Evolutionary conservation across 345 rosid genomes (phyloP).

Genomic region (Hirschfeldia incana): DNA sequence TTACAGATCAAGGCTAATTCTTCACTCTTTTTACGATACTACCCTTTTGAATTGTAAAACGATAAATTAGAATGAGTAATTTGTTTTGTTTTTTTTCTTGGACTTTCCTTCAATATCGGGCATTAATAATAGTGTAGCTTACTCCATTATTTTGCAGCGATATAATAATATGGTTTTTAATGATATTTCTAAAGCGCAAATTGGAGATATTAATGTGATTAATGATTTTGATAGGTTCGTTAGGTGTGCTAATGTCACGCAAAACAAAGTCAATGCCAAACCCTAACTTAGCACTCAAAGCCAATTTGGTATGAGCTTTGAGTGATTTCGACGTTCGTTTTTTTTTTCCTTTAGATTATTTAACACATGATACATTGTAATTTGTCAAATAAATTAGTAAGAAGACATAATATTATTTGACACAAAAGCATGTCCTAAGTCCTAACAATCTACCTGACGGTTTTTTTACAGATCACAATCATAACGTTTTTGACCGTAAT

Average conservation of each 20-base stretch:
- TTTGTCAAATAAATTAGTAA: too few relatives aligned
- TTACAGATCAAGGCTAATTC: not conserved
- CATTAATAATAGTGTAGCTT: not conserved
- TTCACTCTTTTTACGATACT: not conserved
- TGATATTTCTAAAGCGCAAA: not conserved
- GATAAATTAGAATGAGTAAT: not conserved
- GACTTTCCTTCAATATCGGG: not conserved
- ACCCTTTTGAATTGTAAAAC: not conserved
- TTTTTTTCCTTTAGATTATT: not conserved
- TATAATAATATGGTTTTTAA: not conserved
- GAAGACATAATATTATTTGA: too few relatives aligned
- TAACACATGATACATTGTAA: too few relatives aligned
- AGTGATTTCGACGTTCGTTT: constrained; percentile 41
- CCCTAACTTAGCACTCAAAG: constrained; percentile 40
- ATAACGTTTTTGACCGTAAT: constrained; percentile 12
- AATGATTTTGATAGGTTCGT: constrained; percentile 22
- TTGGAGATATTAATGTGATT: not conserved
- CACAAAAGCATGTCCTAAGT: not conserved
- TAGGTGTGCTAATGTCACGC: constrained; percentile 30
- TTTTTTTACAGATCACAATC: constrained; percentile 14
- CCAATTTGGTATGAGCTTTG: constrained; percentile 33
- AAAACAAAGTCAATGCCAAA: constrained; percentile 37
- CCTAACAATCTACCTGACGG: constrained; percentile 20
- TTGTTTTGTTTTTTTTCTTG: not conserved
- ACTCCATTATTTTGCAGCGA: not conserved